phyloP scores from a whole-genome alignment of 2,329 filamentous ascomycete species.

The Verticillium isaacii region DNA sequence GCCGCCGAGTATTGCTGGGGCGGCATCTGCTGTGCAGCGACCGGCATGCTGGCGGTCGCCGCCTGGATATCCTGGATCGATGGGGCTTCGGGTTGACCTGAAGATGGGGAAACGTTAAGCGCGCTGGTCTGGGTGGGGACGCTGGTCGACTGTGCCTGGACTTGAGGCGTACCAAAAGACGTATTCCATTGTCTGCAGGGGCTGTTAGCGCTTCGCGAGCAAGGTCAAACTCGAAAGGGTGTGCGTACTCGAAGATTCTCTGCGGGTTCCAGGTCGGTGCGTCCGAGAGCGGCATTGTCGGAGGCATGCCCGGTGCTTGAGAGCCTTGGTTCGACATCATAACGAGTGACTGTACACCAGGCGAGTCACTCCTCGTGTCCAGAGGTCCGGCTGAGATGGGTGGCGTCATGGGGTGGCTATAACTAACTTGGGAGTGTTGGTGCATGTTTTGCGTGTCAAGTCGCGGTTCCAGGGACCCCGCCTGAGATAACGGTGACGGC shows the following conservation, averaged over 20 bases:
- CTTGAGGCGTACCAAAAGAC: constrained; percentile 74
- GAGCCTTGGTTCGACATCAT: constrained; percentile 62
- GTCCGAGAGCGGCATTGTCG: constrained; percentile 57
- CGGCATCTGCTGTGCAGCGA: constrained; percentile 40
- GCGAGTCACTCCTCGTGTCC: constrained; percentile 74
- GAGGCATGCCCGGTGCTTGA: constrained; percentile 45
- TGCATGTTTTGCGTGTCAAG: constrained; percentile 46
- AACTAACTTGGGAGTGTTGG: constrained; percentile 58
- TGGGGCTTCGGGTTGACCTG: constrained; percentile 50
- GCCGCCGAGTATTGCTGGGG: constrained; percentile 48
- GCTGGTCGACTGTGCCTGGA: constrained; percentile 36
- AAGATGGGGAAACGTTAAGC: constrained; percentile 48
- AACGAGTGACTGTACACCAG: constrained; percentile 64
- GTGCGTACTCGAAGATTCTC: constrained; percentile 68
- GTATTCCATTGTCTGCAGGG: constrained; percentile 80
- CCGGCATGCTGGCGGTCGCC: constrained; percentile 37
- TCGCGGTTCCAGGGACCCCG: constrained; percentile 48
- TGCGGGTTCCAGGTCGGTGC: constrained; percentile 76
- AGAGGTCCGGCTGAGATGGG: constrained; percentile 69
- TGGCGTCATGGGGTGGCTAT: constrained; percentile 72
- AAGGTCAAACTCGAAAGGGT: neutral
- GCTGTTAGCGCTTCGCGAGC: constrained; percentile 17
- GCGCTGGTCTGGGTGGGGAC: constrained; percentile 41
- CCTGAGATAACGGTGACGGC: constrained; percentile 34
- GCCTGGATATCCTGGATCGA: constrained; percentile 49